phyloP scores from a whole-genome alignment of 1,284 basidiomycete genomes.

The Cryptococcus wingfieldii region DNA sequence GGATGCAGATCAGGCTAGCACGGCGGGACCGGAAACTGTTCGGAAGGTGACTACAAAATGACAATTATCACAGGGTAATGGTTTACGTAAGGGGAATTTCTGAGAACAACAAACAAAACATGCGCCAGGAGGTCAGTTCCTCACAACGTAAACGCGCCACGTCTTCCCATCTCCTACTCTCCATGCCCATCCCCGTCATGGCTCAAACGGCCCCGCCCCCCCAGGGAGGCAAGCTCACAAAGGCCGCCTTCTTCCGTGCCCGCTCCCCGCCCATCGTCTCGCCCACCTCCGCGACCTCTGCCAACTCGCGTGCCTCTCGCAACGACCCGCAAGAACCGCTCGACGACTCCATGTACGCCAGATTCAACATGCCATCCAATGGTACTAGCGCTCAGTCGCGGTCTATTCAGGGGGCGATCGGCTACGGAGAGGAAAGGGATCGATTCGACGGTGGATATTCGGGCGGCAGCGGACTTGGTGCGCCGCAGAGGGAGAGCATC shows the following conservation, averaged over 20 bases:
- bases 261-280: constrained; percentile 29
- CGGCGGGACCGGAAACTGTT: too few relatives aligned
- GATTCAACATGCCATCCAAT: constrained; percentile 11
- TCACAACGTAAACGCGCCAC: too few relatives aligned
- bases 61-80: too few relatives aligned
- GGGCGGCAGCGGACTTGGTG: background rate
- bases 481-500: background rate
- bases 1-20: too few relatives aligned
- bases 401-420: background rate
- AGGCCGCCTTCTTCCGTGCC: constrained; percentile 40
- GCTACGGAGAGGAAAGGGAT: background rate
- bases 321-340: constrained; percentile 4
- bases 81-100: too few relatives aligned
- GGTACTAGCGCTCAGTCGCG: background rate
- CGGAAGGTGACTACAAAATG: too few relatives aligned
- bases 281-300: background rate
- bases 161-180: too few relatives aligned
- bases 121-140: too few relatives aligned
- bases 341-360: constrained; percentile 7
- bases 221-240: constrained; percentile 23
- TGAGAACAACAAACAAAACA: too few relatives aligned
- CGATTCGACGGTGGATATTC: background rate
- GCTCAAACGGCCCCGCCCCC: too few relatives aligned
- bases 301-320: background rate
- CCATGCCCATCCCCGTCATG: too few relatives aligned